Conservation (phyloP, 1,139 yeast genomes). For the Candida albicans region DNA sequence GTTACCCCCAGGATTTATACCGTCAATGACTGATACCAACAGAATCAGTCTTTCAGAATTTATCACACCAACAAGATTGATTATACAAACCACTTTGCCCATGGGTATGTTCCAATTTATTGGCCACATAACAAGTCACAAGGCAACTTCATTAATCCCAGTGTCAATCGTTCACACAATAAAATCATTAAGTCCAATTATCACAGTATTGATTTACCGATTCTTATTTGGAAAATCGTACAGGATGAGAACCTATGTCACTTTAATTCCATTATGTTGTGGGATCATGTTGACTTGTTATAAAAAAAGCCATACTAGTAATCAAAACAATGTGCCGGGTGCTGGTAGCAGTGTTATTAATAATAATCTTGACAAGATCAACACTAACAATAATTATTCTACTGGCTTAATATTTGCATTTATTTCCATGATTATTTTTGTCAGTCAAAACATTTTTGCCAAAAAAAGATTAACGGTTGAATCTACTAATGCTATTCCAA, state of each 20-base stretch:
- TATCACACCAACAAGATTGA: slow-evolving; percentile 52
- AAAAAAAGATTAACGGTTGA: slow-evolving; percentile 68
- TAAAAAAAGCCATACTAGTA: slow-evolving; percentile 27
- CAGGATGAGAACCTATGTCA: slow-evolving; percentile 65
- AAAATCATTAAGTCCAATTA: slow-evolving; percentile 84
- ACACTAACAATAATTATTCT: slow-evolving; percentile 27
- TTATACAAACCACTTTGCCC: slow-evolving; percentile 73
- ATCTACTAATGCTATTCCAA: slow-evolving; percentile 7
- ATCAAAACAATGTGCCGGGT: neutral
- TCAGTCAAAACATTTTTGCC: slow-evolving; percentile 88
- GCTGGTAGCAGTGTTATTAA: neutral
- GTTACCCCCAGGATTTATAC: slow-evolving; percentile 64
- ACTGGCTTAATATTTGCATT: slow-evolving; percentile 75
- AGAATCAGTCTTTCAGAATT: slow-evolving; percentile 28
- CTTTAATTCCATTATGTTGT: slow-evolving; percentile 70
- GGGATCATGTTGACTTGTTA: slow-evolving; percentile 88
- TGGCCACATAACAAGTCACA: slow-evolving; percentile 88
- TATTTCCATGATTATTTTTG: slow-evolving; percentile 81
- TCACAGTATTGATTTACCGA: slow-evolving; percentile 81
- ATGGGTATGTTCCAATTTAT: slow-evolving; percentile 91
- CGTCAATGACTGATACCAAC: slow-evolving; percentile 21
- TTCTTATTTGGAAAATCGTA: slow-evolving; percentile 58
- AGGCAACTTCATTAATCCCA: slow-evolving; percentile 84
- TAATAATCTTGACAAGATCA: slow-evolving; percentile 2
- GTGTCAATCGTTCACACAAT: slow-evolving; percentile 91